These are phyloP conservation scores for Botryosphaeria dothidea DNA, from an alignment of 2,329 filamentous ascomycete species.

Conservation along the genomic window DNA sequence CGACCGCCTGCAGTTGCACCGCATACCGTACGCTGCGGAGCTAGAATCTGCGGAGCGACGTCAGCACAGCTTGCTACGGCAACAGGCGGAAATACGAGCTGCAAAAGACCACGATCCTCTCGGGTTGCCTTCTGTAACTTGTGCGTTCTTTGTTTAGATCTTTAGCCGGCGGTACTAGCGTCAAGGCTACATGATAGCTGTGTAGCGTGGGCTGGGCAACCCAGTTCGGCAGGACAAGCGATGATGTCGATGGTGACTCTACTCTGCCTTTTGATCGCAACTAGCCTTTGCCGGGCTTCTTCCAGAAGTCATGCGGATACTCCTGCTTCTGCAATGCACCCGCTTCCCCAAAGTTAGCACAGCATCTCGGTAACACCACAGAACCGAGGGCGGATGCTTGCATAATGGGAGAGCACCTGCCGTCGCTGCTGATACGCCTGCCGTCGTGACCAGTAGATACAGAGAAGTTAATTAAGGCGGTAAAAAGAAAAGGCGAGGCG, in stretches of 20 bases:
- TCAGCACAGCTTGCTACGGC: conserved; percentile 15
- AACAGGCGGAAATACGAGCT: conserved; percentile 14
- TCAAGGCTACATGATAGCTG: background rate
- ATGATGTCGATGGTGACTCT: background rate
- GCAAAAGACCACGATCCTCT: background rate
- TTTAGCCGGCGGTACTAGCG: background rate
- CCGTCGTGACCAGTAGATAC: background rate
- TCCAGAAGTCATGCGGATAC: conserved; percentile 7
- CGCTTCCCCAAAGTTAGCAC: conserved; percentile 3
- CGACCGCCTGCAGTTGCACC: background rate
- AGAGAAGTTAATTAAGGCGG: background rate
- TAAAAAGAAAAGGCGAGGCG: background rate
- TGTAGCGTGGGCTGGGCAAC: conserved; percentile 1
- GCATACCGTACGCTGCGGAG: conserved; percentile 8
- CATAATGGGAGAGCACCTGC: background rate
- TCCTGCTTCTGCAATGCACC: background rate
- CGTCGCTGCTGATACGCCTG: background rate
- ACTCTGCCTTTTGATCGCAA: background rate
- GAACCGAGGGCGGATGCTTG: conserved; percentile 9
- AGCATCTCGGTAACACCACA: background rate
- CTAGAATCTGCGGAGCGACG: conserved; percentile 12
- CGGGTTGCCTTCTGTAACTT: background rate
- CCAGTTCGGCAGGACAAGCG: background rate
- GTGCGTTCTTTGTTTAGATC: background rate
- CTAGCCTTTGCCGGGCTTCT: background rate